phyloP scores from a whole-genome alignment of 768 basidiomycete genomes.

The Tulasnella sp. region DNA sequence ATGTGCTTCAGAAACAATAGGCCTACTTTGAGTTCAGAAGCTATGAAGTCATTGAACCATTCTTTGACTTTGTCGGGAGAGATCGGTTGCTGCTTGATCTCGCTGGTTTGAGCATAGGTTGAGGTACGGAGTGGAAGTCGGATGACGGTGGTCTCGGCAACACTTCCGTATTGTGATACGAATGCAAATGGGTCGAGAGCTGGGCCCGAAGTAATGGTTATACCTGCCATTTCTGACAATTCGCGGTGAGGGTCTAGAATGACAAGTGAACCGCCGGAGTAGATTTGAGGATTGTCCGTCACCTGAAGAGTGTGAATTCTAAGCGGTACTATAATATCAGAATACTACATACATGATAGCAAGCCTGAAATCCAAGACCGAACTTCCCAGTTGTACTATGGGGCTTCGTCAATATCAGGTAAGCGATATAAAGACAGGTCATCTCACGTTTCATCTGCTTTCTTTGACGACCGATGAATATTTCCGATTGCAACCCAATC shows the following conservation, averaged over 20 bases:
- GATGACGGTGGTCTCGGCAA: slow-evolving; percentile 32
- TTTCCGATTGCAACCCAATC: neutral
- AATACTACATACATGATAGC: neutral
- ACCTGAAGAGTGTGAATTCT: neutral
- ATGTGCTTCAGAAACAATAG: slow-evolving; percentile 2
- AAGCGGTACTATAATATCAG: neutral
- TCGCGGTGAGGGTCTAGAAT: slow-evolving; percentile 4
- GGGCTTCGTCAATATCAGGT: too few species aligned
- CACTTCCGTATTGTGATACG: neutral
- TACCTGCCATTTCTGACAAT: neutral
- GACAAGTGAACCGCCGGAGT: neutral
- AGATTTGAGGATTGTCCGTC: slow-evolving; percentile 8
- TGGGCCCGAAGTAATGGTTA: neutral
- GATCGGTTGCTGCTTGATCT: slow-evolving; percentile 28
- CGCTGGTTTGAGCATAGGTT: slow-evolving; percentile 27
- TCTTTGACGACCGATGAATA: slow-evolving; percentile 5
- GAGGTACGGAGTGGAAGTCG: slow-evolving; percentile 36
- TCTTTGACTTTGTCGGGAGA: slow-evolving; percentile 34
- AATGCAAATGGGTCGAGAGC: neutral
- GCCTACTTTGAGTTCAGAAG: neutral
- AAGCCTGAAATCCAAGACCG: slow-evolving; percentile 3
- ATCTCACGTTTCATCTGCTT: slow-evolving; percentile 1
- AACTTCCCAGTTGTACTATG: slow-evolving; percentile 3
- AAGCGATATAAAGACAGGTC: too few species aligned
- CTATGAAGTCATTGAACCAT: slow-evolving; percentile 23